Evolutionary conservation across 2,329 filamentous ascomycete genomes (phyloP).

Genomic region (Coniochaeta sp.): DNA sequence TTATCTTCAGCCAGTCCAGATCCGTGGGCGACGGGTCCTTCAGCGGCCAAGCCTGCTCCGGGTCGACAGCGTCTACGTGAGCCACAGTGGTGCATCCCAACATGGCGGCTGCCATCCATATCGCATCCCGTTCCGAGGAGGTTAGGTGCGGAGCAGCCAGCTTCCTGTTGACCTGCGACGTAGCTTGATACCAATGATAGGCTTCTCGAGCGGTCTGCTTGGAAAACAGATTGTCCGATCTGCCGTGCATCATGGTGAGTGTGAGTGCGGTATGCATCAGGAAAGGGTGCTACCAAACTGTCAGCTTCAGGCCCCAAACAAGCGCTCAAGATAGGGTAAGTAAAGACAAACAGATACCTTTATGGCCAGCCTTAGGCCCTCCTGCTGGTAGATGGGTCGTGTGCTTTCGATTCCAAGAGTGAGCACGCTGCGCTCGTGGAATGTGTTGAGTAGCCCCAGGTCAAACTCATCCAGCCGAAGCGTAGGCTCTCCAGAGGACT

Average conservation of each 20-base stretch:
- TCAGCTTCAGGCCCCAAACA: neutral
- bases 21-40: conserved; percentile 32
- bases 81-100: conserved; percentile 38
- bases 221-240: conserved; percentile 12
- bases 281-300: conserved; percentile 32
- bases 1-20: conserved; percentile 52
- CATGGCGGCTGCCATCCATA: conserved; percentile 39
- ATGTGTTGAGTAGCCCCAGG: conserved; percentile 30
- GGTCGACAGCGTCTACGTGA: conserved; percentile 30
- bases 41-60: conserved; percentile 49
- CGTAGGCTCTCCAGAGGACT: conserved; percentile 2
- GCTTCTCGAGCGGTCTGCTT: conserved; percentile 24
- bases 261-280: conserved; percentile 47
- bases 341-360: conserved; percentile 21
- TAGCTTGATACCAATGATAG: conserved; percentile 40
- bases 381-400: conserved; percentile 24
- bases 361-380: conserved; percentile 28
- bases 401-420: conserved; percentile 27
- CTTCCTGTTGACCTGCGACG: conserved; percentile 37
- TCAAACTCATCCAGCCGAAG: conserved; percentile 21
- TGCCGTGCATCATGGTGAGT: conserved; percentile 46
- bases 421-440: conserved; percentile 32
- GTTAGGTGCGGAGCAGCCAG: conserved; percentile 24
- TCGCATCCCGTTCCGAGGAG: conserved; percentile 32
- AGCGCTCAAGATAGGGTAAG: neutral